Conservation (phyloP, 768 basidiomycete genomes). For the Porpolomopsis calyptriformis region DNA sequence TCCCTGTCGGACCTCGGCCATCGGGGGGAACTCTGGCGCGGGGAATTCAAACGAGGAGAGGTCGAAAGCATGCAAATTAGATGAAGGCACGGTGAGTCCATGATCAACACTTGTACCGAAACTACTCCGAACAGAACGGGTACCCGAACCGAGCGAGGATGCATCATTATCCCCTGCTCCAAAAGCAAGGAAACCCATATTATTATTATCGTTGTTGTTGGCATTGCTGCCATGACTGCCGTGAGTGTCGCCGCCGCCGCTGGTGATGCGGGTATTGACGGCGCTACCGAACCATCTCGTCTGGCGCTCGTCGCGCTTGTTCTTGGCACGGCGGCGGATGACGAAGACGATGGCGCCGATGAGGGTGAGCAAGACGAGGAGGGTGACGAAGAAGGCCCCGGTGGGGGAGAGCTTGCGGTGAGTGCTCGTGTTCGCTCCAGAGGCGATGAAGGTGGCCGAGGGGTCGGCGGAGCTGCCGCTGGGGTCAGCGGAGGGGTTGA, state of each 20-base stretch:
- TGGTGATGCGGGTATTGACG: conserved; percentile 14
- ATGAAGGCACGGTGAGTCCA: background rate
- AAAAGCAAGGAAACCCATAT: no score
- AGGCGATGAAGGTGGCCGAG: no score
- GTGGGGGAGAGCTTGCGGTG: conserved; percentile 17
- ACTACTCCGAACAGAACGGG: conserved; percentile 41
- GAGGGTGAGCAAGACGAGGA: conserved; percentile 19
- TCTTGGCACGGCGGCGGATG: conserved; percentile 35
- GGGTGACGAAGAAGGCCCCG: conserved; percentile 40
- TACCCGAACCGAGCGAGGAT: conserved; percentile 13
- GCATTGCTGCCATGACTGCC: no score
- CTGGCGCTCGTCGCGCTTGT: conserved; percentile 32
- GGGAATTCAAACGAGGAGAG: background rate
- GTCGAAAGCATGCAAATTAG: background rate
- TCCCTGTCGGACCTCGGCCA: conserved; percentile 9
- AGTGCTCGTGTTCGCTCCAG: conserved; percentile 2
- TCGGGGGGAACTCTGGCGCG: background rate
- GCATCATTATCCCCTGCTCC: conserved; percentile 11
- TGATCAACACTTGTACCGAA: conserved; percentile 55
- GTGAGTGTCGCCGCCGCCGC: conserved; percentile 9
- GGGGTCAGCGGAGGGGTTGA: no score
- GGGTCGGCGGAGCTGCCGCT: no score
- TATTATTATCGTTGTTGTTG: no score
- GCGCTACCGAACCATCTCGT: conserved; percentile 36
- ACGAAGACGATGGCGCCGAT: conserved; percentile 30